phyloP scores from a whole-genome alignment of 2,329 filamentous ascomycete species.

The Sclerotinia glacialis region DNA sequence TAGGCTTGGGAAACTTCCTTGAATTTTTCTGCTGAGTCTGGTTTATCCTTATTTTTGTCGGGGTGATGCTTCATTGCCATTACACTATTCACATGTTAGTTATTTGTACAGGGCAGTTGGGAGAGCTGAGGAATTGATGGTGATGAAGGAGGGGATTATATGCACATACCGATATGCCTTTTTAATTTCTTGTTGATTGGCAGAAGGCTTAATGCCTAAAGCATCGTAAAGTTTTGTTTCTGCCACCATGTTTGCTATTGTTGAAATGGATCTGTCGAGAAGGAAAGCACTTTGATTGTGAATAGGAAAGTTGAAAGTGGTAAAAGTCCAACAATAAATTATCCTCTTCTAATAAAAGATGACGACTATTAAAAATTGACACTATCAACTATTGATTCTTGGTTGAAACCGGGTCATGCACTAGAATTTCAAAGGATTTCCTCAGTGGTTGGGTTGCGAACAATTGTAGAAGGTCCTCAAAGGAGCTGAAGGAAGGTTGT shows the following conservation, averaged over 20 bases:
- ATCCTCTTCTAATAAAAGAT: background rate
- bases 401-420: background rate
- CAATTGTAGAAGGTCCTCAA: constrained; percentile 1
- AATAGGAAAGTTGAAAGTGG: background rate
- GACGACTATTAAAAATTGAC: background rate
- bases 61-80: constrained; percentile 89
- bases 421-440: background rate
- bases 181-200: constrained; percentile 91
- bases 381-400: background rate
- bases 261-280: background rate
- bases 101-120: background rate
- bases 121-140: background rate
- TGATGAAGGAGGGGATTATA: background rate
- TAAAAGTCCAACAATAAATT: background rate
- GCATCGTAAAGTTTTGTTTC: constrained; percentile 95
- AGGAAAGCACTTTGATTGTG: background rate
- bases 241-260: constrained; percentile 68
- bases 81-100: constrained; percentile 56
- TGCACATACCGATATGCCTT: constrained; percentile 79
- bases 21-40: constrained; percentile 85
- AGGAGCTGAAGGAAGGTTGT: background rate
- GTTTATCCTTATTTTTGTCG: constrained; percentile 96
- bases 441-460: constrained; percentile 15
- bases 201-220: constrained; percentile 73
- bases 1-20: constrained; percentile 98